Evolutionary conservation across 768 basidiomycete genomes (phyloP), one percentile per base, ranked within the genome.

Genomic region (Termitomyces bulborhizus): DNA sequence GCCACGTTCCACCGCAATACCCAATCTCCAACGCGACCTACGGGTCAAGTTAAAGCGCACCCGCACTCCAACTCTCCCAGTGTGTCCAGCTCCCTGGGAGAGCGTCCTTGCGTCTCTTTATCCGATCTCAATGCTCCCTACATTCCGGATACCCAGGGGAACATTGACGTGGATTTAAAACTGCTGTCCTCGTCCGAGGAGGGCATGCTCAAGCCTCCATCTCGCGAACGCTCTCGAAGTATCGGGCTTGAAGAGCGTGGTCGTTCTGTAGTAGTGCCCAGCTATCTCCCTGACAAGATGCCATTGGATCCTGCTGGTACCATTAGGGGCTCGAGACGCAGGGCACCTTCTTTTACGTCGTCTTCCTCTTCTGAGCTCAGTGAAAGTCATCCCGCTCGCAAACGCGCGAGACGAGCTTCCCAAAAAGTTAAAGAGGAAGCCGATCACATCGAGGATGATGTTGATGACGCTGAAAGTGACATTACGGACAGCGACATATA

Each of bases 51-150:
- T 18, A 56, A 32, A 16, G 34, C 49, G 7, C 57, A 46, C 31
- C 55, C 50, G 2, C 56, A 49, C 31, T 56, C 48, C 27, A 40
- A 32, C 26, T 53, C 51, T 36, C 51, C 47, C 24, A 31, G 29
- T 18, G 34, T 57, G 18, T 56, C 54, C 8, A 44, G 44, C 21
- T 51, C 57, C n/a, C 16, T 48, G 29, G 34, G 55, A 21, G 55
- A 55, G 16, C 57, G 41, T 36, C 55, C 53, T 18, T 62, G 54
- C 24, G 24, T 64, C 37, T 53, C 63, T 8, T 39, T 62, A 6
- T 60, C 58, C n/a, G 59, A 62, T n/a, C 61, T 64, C 16, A 62
- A 50, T 12, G 52, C 59, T 21, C 53, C 63, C 4, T 61, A 62
- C 39, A 52, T 58, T 24, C 58, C 61, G 6, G 29, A 60, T 40